phyloP scores from a whole-genome alignment of 139 green algal genomes.

The Edaphochlamys debaryana region DNA sequence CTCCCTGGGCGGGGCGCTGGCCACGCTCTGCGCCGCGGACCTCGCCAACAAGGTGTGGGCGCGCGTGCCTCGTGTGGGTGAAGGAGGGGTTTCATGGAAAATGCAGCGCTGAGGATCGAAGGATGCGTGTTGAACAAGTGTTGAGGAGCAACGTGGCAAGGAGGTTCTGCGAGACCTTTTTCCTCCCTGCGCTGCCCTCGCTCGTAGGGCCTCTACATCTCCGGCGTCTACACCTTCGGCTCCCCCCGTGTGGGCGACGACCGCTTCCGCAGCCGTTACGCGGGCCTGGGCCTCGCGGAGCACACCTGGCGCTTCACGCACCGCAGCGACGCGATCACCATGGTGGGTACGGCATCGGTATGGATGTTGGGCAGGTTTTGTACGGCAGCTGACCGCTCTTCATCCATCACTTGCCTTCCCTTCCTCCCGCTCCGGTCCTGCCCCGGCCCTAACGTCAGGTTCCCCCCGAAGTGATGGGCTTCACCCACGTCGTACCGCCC shows the following conservation, averaged over 20 bases:
- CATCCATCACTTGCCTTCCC: neutral
- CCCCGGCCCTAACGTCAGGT: neutral
- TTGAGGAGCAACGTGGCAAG: too few relatives aligned
- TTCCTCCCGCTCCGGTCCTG: neutral
- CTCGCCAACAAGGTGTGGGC: constrained; percentile 29
- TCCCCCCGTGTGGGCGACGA: constrained; percentile 66
- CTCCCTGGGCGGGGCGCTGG: constrained; percentile 78
- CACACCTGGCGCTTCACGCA: constrained; percentile 64
- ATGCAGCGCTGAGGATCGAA: too few relatives aligned
- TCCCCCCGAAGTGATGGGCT: neutral
- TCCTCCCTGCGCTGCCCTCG: too few relatives aligned
- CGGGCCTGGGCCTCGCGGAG: constrained; percentile 35
- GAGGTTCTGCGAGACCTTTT: too few relatives aligned
- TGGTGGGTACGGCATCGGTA: neutral
- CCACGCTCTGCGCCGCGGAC: constrained; percentile 76
- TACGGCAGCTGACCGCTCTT: neutral
- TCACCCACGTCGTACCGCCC: neutral
- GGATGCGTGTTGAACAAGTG: too few relatives aligned
- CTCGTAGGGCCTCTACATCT: neutral
- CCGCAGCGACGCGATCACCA: constrained; percentile 48
- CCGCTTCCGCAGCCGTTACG: constrained; percentile 55
- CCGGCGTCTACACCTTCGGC: constrained; percentile 70
- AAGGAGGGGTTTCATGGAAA: too few relatives aligned
- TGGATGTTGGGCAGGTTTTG: too few relatives aligned
- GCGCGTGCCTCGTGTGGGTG: too few relatives aligned